Base-by-base conservation (phyloP, 495 filamentous ascomycete genomes). In the Paragyromitra xinjiangensis region DNA sequence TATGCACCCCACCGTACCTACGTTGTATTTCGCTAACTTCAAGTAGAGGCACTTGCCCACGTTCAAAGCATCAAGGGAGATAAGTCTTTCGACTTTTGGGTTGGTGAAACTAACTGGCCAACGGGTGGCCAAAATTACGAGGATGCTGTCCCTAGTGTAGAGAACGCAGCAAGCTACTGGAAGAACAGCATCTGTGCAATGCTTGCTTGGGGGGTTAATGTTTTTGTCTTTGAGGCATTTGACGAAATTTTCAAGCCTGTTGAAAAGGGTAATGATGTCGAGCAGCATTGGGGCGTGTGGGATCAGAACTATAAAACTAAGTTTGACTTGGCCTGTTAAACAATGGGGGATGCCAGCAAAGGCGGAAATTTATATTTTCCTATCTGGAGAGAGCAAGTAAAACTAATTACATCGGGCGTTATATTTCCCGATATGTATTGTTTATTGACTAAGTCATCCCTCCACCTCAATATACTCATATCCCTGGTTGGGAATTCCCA, bases 191-290 rank as follows among this genome's bases (percentile, higher is more conserved):
- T 95, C 76, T 95, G 92, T 83, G 88, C 87, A 64, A 88, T 92
- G 83, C 84, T 93, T 40, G 88, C 85, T 76, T 93, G 90, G 90
- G 90, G 90, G 73, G 85, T 92, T 56, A 91, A 93, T 82, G 89
- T 92, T 72, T 95, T 94, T 86, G 92, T 90, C 83, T 94, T 94
- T 79, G 92, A 94, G 87, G 92, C 92, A 58, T 94, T 92, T 82
- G 80, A 81, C 71, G 80, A 81, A 55, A 59, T 69, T 71, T 93
- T 91, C 89, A 95, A 95, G 90, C 91, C 91, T 69, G 82, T 85
- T 34, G 89, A 88, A 82, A 85, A 88, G 76, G 91, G 91, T 75
- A 89, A 92, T 81, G 89, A 91, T 83, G 92, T 92, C 78, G 92
- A 95, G 88, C 90, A 88, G 62, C 89, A 92, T 80, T 95, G 92